Percentiles rank a stretch among this genome's conserved stretches.
phyloP scores from a whole-genome alignment of 768 basidiomycete species.

The Pisolithus marmoratus region DNA sequence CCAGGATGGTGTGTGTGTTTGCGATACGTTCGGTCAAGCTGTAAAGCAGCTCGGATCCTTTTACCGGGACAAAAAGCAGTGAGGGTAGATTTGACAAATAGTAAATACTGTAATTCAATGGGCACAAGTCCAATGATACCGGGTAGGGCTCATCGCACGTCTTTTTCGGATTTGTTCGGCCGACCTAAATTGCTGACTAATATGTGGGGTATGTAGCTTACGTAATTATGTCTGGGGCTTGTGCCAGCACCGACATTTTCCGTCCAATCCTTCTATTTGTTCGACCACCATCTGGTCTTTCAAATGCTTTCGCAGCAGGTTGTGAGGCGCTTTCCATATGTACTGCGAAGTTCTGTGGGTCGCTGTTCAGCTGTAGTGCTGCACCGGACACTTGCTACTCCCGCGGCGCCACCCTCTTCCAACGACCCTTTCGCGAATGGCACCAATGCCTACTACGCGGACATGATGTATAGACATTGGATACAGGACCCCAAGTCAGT shows the following conservation, averaged over 20 bases:
- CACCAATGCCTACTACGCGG: conserved; percentile 92
- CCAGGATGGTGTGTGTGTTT: conserved; percentile 49
- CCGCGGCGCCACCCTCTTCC: conserved; percentile 54
- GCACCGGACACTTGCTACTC: conserved; percentile 40
- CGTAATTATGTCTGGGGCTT: neutral
- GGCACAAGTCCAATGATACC: too few relatives aligned
- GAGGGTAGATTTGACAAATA: neutral
- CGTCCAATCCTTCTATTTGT: neutral
- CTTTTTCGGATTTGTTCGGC: too few relatives aligned
- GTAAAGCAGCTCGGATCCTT: conserved; percentile 66
- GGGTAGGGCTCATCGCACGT: too few relatives aligned
- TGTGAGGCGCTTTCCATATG: conserved; percentile 30
- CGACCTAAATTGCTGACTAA: too few relatives aligned
- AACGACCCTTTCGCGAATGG: conserved; percentile 91
- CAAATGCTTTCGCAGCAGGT: conserved; percentile 35
- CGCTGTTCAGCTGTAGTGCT: conserved; percentile 12
- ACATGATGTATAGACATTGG: conserved; percentile 95
- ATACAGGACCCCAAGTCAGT: conserved; percentile 86
- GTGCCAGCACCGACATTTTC: neutral
- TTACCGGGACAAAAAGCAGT: conserved; percentile 51
- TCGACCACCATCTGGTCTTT: neutral
- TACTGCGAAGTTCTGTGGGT: conserved; percentile 18
- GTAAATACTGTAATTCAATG: too few relatives aligned
- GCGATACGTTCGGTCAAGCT: conserved; percentile 65
- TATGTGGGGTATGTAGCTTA: neutral